Percentiles rank a stretch among this genome's conserved stretches.
These are phyloP conservation scores for Gonapodya prolifera DNA, from an alignment of 192 early-diverging fungal species.

Conservation along the genomic window DNA sequence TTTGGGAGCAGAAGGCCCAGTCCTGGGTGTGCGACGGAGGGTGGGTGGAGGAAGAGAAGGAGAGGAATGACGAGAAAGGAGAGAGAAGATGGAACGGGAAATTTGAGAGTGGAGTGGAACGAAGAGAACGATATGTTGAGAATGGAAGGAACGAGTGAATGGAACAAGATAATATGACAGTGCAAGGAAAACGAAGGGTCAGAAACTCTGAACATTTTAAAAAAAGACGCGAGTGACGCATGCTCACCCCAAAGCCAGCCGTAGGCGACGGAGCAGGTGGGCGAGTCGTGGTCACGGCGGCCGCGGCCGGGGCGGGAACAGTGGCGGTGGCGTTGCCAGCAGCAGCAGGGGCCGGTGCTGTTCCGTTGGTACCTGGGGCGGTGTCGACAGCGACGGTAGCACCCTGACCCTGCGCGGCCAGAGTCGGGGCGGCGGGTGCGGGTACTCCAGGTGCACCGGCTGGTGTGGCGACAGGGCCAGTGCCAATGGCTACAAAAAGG, in stretches of 20 bases:
- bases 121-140: too few relatives aligned
- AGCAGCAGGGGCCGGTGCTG: not conserved
- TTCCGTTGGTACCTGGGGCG: not conserved
- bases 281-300: not conserved
- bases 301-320: not conserved
- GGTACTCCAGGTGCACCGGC: not conserved
- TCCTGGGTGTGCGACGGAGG: not conserved
- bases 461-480: not conserved
- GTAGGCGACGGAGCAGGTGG: not conserved
- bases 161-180: too few relatives aligned
- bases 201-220: too few relatives aligned
- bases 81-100: too few relatives aligned
- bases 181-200: too few relatives aligned
- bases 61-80: not conserved
- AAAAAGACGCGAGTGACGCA: too few relatives aligned
- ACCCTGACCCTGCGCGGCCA: not conserved
- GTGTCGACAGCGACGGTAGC: not conserved
- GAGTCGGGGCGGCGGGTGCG: not conserved
- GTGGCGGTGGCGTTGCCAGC: not conserved
- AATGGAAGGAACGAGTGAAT: too few relatives aligned
- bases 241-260: not conserved
- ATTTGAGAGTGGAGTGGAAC: too few relatives aligned
- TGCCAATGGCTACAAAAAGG: not conserved
- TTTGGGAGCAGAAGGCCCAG: not conserved
- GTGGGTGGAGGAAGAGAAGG: not conserved